Base-by-base conservation (phyloP, 805 yeast species). In the Ogataea paraovalis region DNA sequence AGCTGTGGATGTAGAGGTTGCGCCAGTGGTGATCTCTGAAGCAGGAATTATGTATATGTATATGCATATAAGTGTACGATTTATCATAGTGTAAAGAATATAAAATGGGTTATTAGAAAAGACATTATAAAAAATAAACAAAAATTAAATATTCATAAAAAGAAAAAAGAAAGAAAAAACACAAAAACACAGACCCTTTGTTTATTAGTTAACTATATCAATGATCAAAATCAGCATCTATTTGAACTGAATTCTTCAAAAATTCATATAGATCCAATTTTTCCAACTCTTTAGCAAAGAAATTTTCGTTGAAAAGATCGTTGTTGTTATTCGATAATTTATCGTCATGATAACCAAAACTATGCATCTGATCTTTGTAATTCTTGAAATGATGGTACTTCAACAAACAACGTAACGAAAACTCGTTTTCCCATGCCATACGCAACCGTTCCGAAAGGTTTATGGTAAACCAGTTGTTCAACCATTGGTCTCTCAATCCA, bases 1-100 rank as follows among this genome's bases (percentile, higher is more conserved):
- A 85, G 83, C 27, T 88, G 96, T 70, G 96, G 96, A 0, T 88
- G 96, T 58, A 70, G 75, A 50, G 96, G 96, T 5, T 88, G 96
- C 62, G 79, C 92, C 2, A 84, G 90, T 58, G 74, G 80, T 18
- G 94, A 86, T 60, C 87, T 34, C 20, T 34, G 12, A 34, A 34
- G 16, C 7, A 25, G 28, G 10, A 16, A 12, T 34, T 34, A 16
- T 34, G 21, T 34, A 25, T 25, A 25, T 25, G n/a, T n/a, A n/a
- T n/a, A n/a, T n/a, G n/a, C n/a, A n/a, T n/a, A n/a, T n/a, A n/a
- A n/a, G n/a, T n/a, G n/a, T n/a, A n/a, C n/a, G n/a, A n/a, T n/a
- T n/a, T n/a, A n/a, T n/a, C n/a, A n/a, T n/a, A n/a, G n/a, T n/a
- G n/a, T n/a, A n/a, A n/a, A n/a, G n/a, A n/a, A n/a, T n/a, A n/a